Evolutionary conservation across 2,329 filamentous ascomycete species (phyloP).

Genomic region (Clarireedia monteithiana): DNA sequence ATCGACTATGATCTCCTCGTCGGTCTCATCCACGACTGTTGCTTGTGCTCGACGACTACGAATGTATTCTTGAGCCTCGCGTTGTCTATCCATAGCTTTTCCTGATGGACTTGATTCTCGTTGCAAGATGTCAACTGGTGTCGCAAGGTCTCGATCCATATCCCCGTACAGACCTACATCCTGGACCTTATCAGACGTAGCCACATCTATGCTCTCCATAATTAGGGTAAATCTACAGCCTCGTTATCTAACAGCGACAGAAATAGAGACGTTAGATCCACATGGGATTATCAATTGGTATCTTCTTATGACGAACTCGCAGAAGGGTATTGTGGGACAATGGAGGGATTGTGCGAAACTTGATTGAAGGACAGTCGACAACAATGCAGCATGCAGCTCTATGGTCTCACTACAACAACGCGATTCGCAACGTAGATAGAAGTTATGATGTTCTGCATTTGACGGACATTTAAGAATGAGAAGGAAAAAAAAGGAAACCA

Average conservation of each 20-base stretch:
- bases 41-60: slow-evolving; percentile 9
- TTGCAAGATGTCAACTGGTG: slow-evolving; percentile 1
- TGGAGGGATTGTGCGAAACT: neutral
- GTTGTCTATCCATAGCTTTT: slow-evolving; percentile 9
- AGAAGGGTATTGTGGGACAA: slow-evolving; percentile 4
- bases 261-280: neutral
- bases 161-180: slow-evolving; percentile 1
- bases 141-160: slow-evolving; percentile 5
- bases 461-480: neutral
- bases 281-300: neutral
- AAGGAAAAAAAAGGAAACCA: slow-evolving; percentile 4
- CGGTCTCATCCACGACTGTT: neutral
- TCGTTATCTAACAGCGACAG: neutral
- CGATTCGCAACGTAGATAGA: slow-evolving; percentile 2
- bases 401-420: slow-evolving; percentile 6
- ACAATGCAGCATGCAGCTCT: neutral
- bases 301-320: slow-evolving; percentile 3
- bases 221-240: slow-evolving; percentile 5
- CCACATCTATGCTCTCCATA: slow-evolving; percentile 10
- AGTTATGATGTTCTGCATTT: neutral
- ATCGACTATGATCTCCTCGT: neutral
- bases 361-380: neutral
- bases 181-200: slow-evolving; percentile 6
- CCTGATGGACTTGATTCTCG: slow-evolving; percentile 1
- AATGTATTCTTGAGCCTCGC: slow-evolving; percentile 9